phyloP scores from a whole-genome alignment of 345 rosid species.

The Noccaea bulbosa region DNA sequence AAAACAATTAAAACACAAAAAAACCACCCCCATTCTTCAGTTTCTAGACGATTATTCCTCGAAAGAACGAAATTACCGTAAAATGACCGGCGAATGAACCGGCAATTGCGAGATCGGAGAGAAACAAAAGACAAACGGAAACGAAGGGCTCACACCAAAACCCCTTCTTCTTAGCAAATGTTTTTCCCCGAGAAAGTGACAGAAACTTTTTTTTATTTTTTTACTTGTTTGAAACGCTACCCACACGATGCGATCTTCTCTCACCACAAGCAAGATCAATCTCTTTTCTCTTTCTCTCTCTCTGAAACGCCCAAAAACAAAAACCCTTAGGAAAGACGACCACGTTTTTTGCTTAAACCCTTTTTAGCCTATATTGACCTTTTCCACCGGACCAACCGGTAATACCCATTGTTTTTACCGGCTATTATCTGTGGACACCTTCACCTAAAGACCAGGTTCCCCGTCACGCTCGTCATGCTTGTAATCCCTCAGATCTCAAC shows the following conservation, averaged over 20 bases:
- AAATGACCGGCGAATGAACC: slow-evolving; percentile 41
- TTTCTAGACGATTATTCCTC: background rate
- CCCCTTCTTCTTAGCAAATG: slow-evolving; percentile 49
- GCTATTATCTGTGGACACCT: slow-evolving; percentile 45
- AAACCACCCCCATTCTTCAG: slow-evolving; percentile 14
- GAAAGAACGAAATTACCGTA: background rate
- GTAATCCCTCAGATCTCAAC: slow-evolving; percentile 43
- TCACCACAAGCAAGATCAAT: slow-evolving; percentile 33
- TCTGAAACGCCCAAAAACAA: slow-evolving; percentile 46
- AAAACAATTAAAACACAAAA: background rate
- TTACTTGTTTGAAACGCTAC: slow-evolving; percentile 44
- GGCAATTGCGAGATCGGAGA: slow-evolving; percentile 50
- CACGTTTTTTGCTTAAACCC: slow-evolving; percentile 62
- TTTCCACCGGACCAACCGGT: slow-evolving; percentile 54
- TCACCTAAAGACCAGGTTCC: slow-evolving; percentile 51
- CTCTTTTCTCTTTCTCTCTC: slow-evolving; percentile 17
- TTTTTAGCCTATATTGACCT: slow-evolving; percentile 49
- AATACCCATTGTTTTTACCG: slow-evolving; percentile 38
- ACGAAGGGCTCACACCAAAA: slow-evolving; percentile 36
- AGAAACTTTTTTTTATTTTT: slow-evolving; percentile 11
- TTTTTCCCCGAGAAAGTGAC: slow-evolving; percentile 47
- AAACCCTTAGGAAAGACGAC: slow-evolving; percentile 60
- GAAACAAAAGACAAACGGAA: slow-evolving; percentile 5
- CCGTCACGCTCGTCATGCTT: slow-evolving; percentile 33
- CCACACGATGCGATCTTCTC: slow-evolving; percentile 47